Conservation (phyloP, 73 alveolate genomes). For the Tetrahymena borealis region DNA sequence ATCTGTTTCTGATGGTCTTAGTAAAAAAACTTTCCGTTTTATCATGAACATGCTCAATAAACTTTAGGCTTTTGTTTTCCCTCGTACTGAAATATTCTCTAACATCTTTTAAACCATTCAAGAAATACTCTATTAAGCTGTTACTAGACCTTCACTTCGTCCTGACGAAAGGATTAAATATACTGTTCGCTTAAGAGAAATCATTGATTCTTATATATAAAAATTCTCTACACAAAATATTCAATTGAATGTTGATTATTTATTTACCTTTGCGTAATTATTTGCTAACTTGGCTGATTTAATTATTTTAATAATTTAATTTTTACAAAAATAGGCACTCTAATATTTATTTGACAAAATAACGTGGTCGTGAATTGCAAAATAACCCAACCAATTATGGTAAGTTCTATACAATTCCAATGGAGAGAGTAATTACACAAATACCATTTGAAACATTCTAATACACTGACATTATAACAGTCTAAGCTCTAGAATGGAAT, state of each 20-base stretch:
- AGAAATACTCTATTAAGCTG: not conserved
- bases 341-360: not conserved
- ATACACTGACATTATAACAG: not conserved
- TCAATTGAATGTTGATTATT: not conserved
- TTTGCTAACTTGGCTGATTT: no score
- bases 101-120: not conserved
- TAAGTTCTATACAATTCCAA: not conserved
- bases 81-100: not conserved
- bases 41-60: not conserved
- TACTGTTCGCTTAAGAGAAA: not conserved
- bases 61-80: not conserved
- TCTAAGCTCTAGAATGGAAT: not conserved
- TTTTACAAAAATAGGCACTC: not conserved
- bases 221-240: not conserved
- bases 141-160: not conserved
- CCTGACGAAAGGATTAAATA: not conserved
- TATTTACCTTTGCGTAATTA: not conserved
- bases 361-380: not conserved
- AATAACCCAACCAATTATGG: not conserved
- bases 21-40: not conserved
- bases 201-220: not conserved
- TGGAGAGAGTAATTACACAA: not conserved
- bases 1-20: not conserved
- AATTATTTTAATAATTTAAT: no score
- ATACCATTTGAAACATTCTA: not conserved